Evolutionary conservation across 257 asterid genomes (phyloP).

Genomic region (Solanum arcanum): DNA sequence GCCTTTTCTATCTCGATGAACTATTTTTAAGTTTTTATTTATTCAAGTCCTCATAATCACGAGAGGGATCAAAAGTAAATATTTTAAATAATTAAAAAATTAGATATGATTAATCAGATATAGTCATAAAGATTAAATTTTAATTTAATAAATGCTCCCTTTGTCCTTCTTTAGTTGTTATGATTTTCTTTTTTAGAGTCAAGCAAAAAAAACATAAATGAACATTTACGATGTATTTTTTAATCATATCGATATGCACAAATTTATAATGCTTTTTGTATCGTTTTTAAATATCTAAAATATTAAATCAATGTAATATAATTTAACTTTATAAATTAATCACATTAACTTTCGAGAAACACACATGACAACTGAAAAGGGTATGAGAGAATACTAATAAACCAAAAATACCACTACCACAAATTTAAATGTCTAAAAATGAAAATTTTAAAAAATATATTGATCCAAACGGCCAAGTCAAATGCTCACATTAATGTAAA

Average conservation of each 20-base stretch:
- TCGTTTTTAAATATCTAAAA: too few species aligned
- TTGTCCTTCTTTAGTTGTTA: accelerated
- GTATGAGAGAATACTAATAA: too few species aligned
- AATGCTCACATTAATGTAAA: neutral
- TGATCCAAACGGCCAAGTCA: neutral
- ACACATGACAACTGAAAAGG: too few species aligned
- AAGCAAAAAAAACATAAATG: too few species aligned
- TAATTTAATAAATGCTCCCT: neutral
- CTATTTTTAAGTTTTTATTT: too few species aligned
- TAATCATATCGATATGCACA: too few species aligned
- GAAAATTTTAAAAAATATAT: neutral
- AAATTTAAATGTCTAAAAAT: neutral
- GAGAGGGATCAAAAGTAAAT: neutral
- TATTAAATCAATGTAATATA: too few species aligned
- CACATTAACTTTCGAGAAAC: too few species aligned
- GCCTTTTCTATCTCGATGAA: neutral
- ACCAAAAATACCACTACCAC: neutral
- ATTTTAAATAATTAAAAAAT: neutral
- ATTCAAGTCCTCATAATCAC: neutral
- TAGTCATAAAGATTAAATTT: neutral
- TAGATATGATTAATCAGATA: neutral
- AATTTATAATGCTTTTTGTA: too few species aligned
- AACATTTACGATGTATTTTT: too few species aligned
- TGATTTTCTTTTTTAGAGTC: too few species aligned
- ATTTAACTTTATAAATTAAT: too few species aligned